A percentile compares a stretch with the other conserved stretches of the same genome.
Conservation (phyloP, 768 basidiomycete genomes). For the Sarcomyxa edulis region DNA sequence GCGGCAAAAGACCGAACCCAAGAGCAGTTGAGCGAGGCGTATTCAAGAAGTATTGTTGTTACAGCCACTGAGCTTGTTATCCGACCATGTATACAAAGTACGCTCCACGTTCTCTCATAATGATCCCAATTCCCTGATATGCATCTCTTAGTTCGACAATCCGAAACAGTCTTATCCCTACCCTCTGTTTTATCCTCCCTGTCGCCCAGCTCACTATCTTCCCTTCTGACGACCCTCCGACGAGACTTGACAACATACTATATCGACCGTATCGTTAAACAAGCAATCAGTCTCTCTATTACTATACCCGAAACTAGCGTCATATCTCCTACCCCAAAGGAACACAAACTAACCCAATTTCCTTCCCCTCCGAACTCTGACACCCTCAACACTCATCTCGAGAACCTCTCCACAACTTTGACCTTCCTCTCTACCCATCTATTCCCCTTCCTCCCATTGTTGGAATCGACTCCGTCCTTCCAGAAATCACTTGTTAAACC, state of each 20-base stretch:
- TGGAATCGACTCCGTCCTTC: slow-evolving; percentile 38
- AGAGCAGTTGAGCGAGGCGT: slow-evolving; percentile 71
- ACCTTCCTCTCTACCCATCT: slow-evolving; percentile 59
- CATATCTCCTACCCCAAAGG: slow-evolving; percentile 13
- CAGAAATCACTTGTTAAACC: slow-evolving; percentile 57
- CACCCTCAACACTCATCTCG: slow-evolving; percentile 36
- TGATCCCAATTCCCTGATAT: background rate
- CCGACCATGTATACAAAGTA: slow-evolving; percentile 43
- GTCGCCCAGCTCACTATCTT: slow-evolving; percentile 45
- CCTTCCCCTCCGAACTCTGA: slow-evolving; percentile 38
- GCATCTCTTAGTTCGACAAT: slow-evolving; percentile 47
- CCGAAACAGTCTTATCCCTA: slow-evolving; percentile 44
- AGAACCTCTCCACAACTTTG: slow-evolving; percentile 50
- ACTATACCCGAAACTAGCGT: slow-evolving; percentile 25
- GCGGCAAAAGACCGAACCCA: slow-evolving; percentile 54
- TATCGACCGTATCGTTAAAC: slow-evolving; percentile 52
- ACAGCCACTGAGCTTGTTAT: slow-evolving; percentile 46
- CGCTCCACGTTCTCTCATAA: slow-evolving; percentile 3
- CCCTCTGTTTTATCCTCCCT: slow-evolving; percentile 55
- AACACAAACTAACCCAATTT: slow-evolving; percentile 43
- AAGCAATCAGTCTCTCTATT: slow-evolving; percentile 39
- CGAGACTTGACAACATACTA: slow-evolving; percentile 59
- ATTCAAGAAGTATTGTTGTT: slow-evolving; percentile 50
- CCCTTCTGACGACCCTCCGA: slow-evolving; percentile 52
- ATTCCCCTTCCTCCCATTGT: slow-evolving; percentile 47